Evolutionary conservation across 75 land plant genomes (phyloP).

Genomic region (Pinus albicaulis): DNA sequence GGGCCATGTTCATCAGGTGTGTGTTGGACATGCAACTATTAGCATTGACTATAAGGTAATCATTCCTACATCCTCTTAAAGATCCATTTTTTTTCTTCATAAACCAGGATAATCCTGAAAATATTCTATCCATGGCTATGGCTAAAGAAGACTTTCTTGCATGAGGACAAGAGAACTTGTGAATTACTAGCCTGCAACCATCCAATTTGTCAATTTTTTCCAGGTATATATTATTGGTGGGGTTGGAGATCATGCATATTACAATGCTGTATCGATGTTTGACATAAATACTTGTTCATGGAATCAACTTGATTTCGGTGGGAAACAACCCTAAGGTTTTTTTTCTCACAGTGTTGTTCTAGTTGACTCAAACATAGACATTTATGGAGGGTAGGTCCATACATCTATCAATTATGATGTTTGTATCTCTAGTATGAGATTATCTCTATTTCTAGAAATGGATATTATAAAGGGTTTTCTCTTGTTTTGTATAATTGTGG

Average conservation of each 20-base stretch:
- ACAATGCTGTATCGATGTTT: slow-evolving; percentile 66
- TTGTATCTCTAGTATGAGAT: too few species aligned
- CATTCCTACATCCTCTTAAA: not conserved
- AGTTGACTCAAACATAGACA: slow-evolving; percentile 40
- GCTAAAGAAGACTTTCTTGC: too few species aligned
- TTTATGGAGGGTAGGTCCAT: slow-evolving; percentile 66
- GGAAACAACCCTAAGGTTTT: slow-evolving; percentile 60
- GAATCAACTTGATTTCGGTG: slow-evolving; percentile 47
- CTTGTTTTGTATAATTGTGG: slow-evolving; percentile 48
- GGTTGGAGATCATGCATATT: slow-evolving; percentile 68
- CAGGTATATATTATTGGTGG: slow-evolving; percentile 75
- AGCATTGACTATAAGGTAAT: slow-evolving; percentile 50
- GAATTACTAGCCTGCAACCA: too few species aligned
- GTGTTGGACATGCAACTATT: slow-evolving; percentile 71
- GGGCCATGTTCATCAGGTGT: slow-evolving; percentile 44
- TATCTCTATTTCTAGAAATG: not conserved
- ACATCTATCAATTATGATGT: not conserved
- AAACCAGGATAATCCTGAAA: not conserved
- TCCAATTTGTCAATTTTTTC: not conserved
- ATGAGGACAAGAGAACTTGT: too few species aligned
- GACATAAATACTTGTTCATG: slow-evolving; percentile 47
- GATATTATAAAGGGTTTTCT: not conserved
- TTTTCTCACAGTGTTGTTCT: slow-evolving; percentile 71
- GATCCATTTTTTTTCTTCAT: not conserved
- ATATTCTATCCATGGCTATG: too few species aligned